These are phyloP conservation scores for Telopea speciosissima DNA, from an alignment of 177 flowering plant species.

Conservation along the genomic window DNA sequence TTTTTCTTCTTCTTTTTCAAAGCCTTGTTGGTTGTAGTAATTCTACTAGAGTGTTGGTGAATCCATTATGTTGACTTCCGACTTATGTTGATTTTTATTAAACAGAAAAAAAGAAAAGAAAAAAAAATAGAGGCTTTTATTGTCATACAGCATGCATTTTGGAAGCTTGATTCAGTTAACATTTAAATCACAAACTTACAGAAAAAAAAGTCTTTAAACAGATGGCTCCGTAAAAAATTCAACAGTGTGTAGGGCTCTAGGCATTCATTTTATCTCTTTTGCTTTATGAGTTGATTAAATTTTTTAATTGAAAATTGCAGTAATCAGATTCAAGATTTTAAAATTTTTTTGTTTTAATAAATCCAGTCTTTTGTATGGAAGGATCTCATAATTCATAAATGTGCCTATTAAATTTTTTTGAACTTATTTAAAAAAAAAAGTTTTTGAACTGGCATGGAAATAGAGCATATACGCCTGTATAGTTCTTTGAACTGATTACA, in stretches of 20 bases:
- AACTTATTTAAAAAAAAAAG: no score
- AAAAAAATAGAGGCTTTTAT: no score
- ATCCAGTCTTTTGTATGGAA: not conserved
- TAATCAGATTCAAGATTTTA: not conserved
- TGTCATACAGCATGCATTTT: not conserved
- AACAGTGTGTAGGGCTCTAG: not conserved
- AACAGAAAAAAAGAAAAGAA: no score
- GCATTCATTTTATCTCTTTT: not conserved
- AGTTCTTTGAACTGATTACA: constrained; percentile 1
- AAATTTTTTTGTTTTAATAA: not conserved
- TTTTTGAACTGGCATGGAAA: not conserved
- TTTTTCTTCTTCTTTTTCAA: no score
- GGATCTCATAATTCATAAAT: no score
- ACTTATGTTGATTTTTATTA: not conserved
- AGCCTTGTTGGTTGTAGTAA: not conserved
- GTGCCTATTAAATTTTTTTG: no score
- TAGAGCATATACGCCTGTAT: not conserved
- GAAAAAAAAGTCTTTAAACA: no score
- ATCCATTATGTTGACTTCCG: not conserved
- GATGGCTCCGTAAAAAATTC: not conserved
- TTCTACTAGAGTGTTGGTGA: not conserved
- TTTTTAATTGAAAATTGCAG: not conserved
- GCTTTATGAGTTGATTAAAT: not conserved
- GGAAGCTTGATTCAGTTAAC: not conserved
- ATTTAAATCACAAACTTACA: no score